These are phyloP conservation scores for Fusarium tanahbumbuense DNA, from an alignment of 2,329 filamentous ascomycete genomes.

Conservation along the genomic window DNA sequence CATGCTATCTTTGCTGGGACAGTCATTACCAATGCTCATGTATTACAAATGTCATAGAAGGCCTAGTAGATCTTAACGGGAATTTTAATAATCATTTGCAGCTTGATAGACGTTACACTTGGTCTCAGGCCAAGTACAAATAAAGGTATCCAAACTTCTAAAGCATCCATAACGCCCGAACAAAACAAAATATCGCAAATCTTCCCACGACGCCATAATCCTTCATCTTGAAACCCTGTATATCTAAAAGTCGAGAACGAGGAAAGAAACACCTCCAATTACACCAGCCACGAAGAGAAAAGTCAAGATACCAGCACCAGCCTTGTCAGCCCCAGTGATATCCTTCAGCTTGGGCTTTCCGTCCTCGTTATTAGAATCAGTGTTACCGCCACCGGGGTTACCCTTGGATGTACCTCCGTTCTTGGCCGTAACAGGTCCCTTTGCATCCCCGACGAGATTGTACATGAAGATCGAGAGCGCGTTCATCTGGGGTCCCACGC, in stretches of 20 bases:
- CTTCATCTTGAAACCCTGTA: neutral
- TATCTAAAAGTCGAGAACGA: constrained; percentile 22
- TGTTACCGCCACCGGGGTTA: constrained; percentile 59
- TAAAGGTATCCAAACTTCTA: constrained; percentile 9
- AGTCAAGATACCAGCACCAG: constrained; percentile 68
- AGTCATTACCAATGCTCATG: neutral
- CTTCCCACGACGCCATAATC: constrained; percentile 5
- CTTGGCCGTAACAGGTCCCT: constrained; percentile 61
- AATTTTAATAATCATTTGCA: neutral
- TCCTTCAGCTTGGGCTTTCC: constrained; percentile 27
- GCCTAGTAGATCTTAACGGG: no score
- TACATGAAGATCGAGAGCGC: constrained; percentile 73
- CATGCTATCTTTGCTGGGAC: neutral
- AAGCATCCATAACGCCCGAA: constrained; percentile 18
- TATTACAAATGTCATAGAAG: neutral
- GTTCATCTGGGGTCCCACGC: constrained; percentile 78
- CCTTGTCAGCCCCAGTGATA: constrained; percentile 63
- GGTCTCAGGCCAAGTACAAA: neutral
- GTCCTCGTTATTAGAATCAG: constrained; percentile 46
- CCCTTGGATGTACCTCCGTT: constrained; percentile 71
- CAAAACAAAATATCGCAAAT: neutral
- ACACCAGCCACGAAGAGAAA: constrained; percentile 61
- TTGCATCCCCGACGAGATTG: constrained; percentile 60
- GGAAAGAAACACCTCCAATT: constrained; percentile 60
- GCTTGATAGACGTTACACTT: neutral